phyloP scores from a whole-genome alignment of 1,284 basidiomycete species.

The Thecaphora frezii region DNA sequence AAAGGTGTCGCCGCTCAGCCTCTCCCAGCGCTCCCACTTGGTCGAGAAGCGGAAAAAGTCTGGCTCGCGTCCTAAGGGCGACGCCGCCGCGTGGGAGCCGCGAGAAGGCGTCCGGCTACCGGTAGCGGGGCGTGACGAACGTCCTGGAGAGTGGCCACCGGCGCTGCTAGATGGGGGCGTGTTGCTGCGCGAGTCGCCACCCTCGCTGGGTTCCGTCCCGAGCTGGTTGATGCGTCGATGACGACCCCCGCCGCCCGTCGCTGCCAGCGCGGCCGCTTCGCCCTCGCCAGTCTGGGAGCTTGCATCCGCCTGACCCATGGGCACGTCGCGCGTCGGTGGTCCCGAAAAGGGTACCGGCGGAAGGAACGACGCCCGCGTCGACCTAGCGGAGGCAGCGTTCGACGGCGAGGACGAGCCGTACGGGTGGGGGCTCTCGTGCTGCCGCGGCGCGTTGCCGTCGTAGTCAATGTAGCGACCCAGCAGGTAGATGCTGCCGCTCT shows the following conservation, averaged over 20 bases:
- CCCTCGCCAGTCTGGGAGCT: neutral
- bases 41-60: slow-evolving; percentile 60
- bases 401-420: neutral
- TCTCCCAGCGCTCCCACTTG: slow-evolving; percentile 53
- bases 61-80: slow-evolving; percentile 29
- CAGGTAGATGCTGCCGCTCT: slow-evolving; percentile 74
- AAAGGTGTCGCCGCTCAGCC: slow-evolving; percentile 51
- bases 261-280: too few relatives aligned
- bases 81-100: slow-evolving; percentile 15
- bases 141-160: slow-evolving; percentile 9
- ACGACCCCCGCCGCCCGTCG: neutral
- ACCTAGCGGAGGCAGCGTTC: neutral
- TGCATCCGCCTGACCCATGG: neutral
- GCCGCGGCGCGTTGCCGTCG: slow-evolving; percentile 7
- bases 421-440: neutral
- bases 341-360: neutral
- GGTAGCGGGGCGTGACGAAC: slow-evolving; percentile 9
- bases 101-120: slow-evolving; percentile 6
- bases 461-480: slow-evolving; percentile 55
- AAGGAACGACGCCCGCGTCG: neutral
- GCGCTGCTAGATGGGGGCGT: neutral
- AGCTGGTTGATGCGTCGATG: neutral
- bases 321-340: neutral
- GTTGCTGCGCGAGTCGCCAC: neutral
- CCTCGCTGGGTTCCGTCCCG: neutral